Evolutionary conservation across 148 eudicot species (phyloP).

Genomic region (Vaccinium macrocarpon): DNA sequence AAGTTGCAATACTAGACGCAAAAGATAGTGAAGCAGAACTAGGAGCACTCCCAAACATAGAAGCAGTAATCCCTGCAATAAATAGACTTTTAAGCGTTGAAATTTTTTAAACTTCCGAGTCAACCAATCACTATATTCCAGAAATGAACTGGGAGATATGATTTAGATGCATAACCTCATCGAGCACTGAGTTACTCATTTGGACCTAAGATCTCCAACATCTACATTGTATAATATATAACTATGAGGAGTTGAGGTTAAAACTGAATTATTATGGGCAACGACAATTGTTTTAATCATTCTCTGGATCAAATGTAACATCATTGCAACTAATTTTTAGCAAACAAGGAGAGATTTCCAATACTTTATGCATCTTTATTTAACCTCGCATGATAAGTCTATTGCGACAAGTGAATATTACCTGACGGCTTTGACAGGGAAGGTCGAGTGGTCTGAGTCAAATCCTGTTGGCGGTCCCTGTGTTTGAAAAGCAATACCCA

Average conservation of each 20-base stretch:
- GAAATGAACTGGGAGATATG: not conserved
- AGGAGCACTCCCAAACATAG: conserved; percentile 58
- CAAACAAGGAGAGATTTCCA: not conserved
- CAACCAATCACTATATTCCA: not conserved
- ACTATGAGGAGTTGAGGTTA: not conserved
- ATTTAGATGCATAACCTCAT: conserved; percentile 1
- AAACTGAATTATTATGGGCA: not conserved
- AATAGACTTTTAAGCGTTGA: not conserved
- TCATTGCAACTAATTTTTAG: not conserved
- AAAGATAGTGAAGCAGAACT: conserved; percentile 59
- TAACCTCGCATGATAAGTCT: not conserved
- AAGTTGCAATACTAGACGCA: conserved; percentile 59
- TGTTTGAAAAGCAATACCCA: conserved; percentile 60
- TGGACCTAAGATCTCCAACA: not conserved
- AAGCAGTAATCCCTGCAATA: conserved; percentile 47
- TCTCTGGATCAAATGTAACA: not conserved
- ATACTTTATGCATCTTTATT: not conserved
- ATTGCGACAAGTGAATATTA: conserved; percentile 17
- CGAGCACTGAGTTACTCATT: not conserved
- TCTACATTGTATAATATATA: not conserved
- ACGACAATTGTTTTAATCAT: not conserved
- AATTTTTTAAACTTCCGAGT: not conserved
- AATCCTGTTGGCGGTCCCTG: conserved; percentile 33
- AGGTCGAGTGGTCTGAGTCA: conserved; percentile 34
- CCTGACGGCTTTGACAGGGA: conserved; percentile 79